Base-by-base conservation (phyloP, 2,329 filamentous ascomycete genomes). In the Escovopsis weberi region DNA sequence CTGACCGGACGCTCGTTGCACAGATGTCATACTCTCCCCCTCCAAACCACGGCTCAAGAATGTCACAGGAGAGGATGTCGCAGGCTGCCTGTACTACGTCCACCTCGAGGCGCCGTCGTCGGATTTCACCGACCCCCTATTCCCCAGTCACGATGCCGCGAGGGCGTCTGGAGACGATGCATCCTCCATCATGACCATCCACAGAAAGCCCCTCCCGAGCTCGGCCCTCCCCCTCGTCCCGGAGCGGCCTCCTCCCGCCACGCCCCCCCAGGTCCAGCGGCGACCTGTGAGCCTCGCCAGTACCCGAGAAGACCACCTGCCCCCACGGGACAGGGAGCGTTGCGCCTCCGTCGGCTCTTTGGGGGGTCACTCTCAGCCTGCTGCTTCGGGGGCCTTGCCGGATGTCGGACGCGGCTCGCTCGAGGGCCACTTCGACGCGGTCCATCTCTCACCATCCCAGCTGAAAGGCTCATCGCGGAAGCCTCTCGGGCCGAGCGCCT, bases 11-110 rank as follows among this genome's bases (percentile, higher is more conserved):
- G 28, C 28, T 9, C 28, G 3, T 11, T 9, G n/a, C 38, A 5
- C 34, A 91, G 89, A 95, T 70, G 74, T 95, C 44, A 93, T 95
- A 52, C 76, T 98, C 38, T 93, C 89, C 1, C 85, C 91, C 1
- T 74, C 91, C 48, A 94, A 94, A 58, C 91, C 91, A 2, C 80
- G 84, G 41, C 72, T 82, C 36, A 94, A 91, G 59, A 89, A 86
- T 46, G 85, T 98, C 48, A 93, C 86, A 0, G 80, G 76, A 37
- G 81, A 88, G 57, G 89, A 95, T 57, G 80, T 98, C 39, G 77
- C 82, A 43, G 85, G 79, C 53, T 94, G 82, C 12, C 71, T 98
- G 5, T 98, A 96, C 63, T 96, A 91, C 58, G 68, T 95, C 42
- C 89, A 96, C 61, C 74, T 93, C 34, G 54, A 58, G 43, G 43